Evolutionary conservation across 2,329 filamentous ascomycete species (phyloP).

Genomic region (Kalmusia sp.): DNA sequence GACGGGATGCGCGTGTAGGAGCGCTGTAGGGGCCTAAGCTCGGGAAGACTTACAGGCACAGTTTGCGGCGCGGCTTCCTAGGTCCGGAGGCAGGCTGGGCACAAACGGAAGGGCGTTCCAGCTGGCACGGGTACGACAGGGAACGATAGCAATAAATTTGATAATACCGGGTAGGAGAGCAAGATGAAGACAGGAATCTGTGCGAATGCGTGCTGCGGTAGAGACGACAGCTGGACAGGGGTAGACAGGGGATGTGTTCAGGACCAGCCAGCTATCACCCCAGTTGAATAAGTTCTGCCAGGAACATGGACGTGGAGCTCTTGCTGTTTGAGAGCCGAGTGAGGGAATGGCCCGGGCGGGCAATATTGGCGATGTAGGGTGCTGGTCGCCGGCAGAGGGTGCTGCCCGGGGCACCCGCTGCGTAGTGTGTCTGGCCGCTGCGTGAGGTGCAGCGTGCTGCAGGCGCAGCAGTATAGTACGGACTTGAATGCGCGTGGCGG

Average conservation of each 20-base stretch:
- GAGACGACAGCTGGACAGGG: slow-evolving; percentile 31
- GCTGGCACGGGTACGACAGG: slow-evolving; percentile 30
- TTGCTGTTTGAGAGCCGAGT: slow-evolving; percentile 45
- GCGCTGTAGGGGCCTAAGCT: slow-evolving; percentile 20
- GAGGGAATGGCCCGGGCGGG: slow-evolving; percentile 3
- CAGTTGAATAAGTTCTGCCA: slow-evolving; percentile 37
- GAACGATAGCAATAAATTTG: slow-evolving; percentile 40
- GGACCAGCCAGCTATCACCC: slow-evolving; percentile 28
- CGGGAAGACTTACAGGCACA: slow-evolving; percentile 39
- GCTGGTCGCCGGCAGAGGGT: slow-evolving; percentile 14
- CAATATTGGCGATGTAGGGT: slow-evolving; percentile 15
- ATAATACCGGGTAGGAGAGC: slow-evolving; percentile 32
- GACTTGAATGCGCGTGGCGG: slow-evolving; percentile 19
- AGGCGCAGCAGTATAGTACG: slow-evolving; percentile 15
- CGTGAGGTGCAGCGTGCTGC: slow-evolving; percentile 10
- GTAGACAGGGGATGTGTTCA: slow-evolving; percentile 20
- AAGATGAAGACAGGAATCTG: slow-evolving; percentile 32
- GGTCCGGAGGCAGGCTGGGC: slow-evolving; percentile 31
- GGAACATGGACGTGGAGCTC: slow-evolving; percentile 46
- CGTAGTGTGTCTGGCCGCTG: slow-evolving; percentile 19
- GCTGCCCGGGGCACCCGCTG: slow-evolving; percentile 2
- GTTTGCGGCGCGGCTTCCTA: slow-evolving; percentile 35
- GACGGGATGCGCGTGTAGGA: slow-evolving; percentile 32
- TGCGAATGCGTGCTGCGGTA: slow-evolving; percentile 28
- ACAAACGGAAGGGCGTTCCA: slow-evolving; percentile 27